These are phyloP conservation scores for Acorus gramineus DNA, from an alignment of 106 monocot species.

Conservation along the genomic window DNA sequence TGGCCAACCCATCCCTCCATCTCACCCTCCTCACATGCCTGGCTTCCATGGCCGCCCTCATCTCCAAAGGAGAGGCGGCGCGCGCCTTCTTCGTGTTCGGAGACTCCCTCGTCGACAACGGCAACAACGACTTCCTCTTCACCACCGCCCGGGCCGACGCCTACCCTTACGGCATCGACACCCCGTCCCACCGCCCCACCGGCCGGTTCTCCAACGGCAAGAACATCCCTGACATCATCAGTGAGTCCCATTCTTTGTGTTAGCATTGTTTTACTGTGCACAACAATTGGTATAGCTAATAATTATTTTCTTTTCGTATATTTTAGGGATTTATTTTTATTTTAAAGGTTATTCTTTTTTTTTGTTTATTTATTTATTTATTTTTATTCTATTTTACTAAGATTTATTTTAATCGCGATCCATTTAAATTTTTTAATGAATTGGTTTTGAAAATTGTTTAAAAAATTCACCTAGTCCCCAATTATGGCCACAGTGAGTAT, in stretches of 20 bases:
- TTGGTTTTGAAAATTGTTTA: too few species aligned
- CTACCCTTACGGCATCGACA: slow-evolving; percentile 76
- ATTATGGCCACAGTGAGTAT: too few species aligned
- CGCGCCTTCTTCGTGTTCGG: slow-evolving; percentile 85
- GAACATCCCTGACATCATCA: slow-evolving; percentile 80
- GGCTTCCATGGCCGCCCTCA: background rate
- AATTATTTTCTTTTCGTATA: too few species aligned
- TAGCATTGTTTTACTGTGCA: background rate
- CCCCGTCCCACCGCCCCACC: slow-evolving; percentile 42
- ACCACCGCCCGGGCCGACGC: slow-evolving; percentile 76
- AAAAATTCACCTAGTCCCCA: too few species aligned
- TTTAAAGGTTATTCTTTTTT: too few species aligned
- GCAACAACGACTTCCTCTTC: slow-evolving; percentile 77
- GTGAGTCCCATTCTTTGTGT: slow-evolving; percentile 11
- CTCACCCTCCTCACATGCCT: slow-evolving; percentile 6
- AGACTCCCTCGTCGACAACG: slow-evolving; percentile 82
- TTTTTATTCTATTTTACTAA: too few species aligned
- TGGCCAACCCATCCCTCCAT: slow-evolving; percentile 5
- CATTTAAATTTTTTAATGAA: too few species aligned
- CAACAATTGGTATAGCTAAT: background rate
- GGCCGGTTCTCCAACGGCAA: slow-evolving; percentile 87
- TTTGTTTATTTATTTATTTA: too few species aligned
- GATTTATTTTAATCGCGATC: too few species aligned
- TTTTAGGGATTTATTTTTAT: too few species aligned
- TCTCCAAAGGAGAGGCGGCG: slow-evolving; percentile 17